Evolutionary conservation across 2,329 filamentous ascomycete species (phyloP), one percentile per base, ranked within the genome.

Genomic region (Ambrosiella beaveri): DNA sequence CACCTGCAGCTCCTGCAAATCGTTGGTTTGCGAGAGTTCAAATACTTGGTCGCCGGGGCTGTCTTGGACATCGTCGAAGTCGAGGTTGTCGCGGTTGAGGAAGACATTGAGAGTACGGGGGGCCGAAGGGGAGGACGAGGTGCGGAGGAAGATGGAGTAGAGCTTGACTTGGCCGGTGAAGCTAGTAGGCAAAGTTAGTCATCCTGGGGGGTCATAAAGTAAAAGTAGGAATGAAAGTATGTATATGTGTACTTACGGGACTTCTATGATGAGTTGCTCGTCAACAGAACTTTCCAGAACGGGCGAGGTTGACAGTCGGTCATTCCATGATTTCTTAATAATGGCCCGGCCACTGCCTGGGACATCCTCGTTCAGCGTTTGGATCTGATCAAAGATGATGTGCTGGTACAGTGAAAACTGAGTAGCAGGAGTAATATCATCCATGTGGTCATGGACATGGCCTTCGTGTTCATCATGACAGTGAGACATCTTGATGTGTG

Each of bases 121-220:
- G 2, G 89, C 88, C 27, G 78, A 80, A 57, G 74, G 68, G 7
- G 82, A 80, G 47, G 80, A 75, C 1, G 86, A 88, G 1, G 88
- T 87, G 67, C 91, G 88, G 60, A 98, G 72, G 27, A 96, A 77
- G 66, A 98, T 82, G 35, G 86, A 84, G 72, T 97, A 90, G 0
- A 98, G 82, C 66, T 94, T 95, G 61, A 96, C 82, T 70, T 96
- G 90, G 53, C 87, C 90, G 1, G 89, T 90, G 73, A 98, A 98
- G 1, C 88, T 94, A 62, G 59, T n/a, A 57, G 37, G 38, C 49
- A 38, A 35, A n/a, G 47, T 61, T 50, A 57, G 49, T 45, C 3
- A 8, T 35, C 39, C n/a, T 36, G 7, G 47, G n/a, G 35, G 8
- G 51, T 47, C 44, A 38, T 51, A 37, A 17, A 27, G 36, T 40